phyloP scores from a whole-genome alignment of 441 rosid species.

The Gossypium trilobum region DNA sequence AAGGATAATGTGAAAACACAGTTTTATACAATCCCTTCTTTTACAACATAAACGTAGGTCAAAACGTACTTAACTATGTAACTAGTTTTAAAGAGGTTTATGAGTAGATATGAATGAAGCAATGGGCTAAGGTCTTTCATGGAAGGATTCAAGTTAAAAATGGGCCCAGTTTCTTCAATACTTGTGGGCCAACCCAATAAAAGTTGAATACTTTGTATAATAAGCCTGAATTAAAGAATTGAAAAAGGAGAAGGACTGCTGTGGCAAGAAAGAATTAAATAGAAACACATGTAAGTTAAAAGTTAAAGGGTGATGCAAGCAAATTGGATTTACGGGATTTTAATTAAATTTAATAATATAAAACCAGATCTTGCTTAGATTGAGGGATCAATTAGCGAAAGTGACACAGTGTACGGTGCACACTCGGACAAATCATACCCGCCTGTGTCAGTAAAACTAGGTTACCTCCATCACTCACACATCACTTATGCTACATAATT shows the following conservation, averaged over 20 bases:
- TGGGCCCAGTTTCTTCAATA: background rate
- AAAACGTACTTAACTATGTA: too few species aligned
- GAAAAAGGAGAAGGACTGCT: too few species aligned
- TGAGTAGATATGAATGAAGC: too few species aligned
- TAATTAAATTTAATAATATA: background rate
- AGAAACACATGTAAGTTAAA: background rate
- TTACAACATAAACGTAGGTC: too few species aligned
- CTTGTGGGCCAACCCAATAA: background rate
- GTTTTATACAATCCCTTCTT: too few species aligned
- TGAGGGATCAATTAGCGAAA: slow-evolving; percentile 23
- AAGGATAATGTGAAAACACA: too few species aligned
- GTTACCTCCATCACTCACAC: background rate
- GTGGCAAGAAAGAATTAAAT: background rate
- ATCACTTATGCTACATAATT: background rate
- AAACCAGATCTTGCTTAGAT: slow-evolving; percentile 31
- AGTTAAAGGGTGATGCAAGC: background rate
- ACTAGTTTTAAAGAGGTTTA: too few species aligned
- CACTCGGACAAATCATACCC: slow-evolving; percentile 16
- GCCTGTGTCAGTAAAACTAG: background rate
- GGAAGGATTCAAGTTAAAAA: background rate
- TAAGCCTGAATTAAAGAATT: background rate
- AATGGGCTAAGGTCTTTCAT: too few species aligned
- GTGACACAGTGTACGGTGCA: slow-evolving; percentile 21
- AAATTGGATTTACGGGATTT: background rate
- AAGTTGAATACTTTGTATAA: background rate